These are phyloP conservation scores for Perkinsus chesapeaki DNA, from an alignment of 169 alveolate species.

Conservation along the genomic window DNA sequence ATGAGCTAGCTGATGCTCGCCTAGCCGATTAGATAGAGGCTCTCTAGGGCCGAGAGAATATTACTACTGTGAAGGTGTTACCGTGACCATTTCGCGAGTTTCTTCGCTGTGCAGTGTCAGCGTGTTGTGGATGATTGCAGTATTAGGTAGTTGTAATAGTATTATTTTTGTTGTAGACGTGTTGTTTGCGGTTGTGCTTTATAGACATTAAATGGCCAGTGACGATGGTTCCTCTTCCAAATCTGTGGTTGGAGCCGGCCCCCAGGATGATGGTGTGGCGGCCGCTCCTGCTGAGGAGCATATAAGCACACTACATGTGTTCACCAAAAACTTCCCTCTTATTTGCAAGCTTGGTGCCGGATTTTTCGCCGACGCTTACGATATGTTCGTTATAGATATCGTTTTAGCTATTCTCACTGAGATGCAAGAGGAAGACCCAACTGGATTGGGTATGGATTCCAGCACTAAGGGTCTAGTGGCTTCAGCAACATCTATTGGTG, in stretches of 20 bases:
- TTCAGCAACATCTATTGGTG: slow-evolving; percentile 20
- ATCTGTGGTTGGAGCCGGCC: neutral
- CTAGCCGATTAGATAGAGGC: no score
- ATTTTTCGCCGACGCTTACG: slow-evolving; percentile 45
- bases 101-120: neutral
- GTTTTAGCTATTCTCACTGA: slow-evolving; percentile 22
- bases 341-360: slow-evolving; percentile 22
- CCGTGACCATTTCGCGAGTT: no score
- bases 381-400: slow-evolving; percentile 36
- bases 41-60: no score
- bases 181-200: neutral
- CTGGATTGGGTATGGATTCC: neutral
- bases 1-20: no score
- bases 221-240: neutral
- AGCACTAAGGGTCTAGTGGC: slow-evolving; percentile 15
- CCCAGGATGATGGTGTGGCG: neutral
- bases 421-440: neutral
- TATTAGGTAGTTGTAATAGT: neutral
- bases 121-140: neutral
- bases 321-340: neutral
- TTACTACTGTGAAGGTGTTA: no score
- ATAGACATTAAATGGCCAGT: neutral
- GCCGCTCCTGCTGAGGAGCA: neutral
- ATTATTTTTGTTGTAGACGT: neutral
- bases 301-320: neutral